Evolutionary conservation across 805 yeast genomes (phyloP), one percentile per base, ranked within the genome.

Genomic region (Ogataea neopini): DNA sequence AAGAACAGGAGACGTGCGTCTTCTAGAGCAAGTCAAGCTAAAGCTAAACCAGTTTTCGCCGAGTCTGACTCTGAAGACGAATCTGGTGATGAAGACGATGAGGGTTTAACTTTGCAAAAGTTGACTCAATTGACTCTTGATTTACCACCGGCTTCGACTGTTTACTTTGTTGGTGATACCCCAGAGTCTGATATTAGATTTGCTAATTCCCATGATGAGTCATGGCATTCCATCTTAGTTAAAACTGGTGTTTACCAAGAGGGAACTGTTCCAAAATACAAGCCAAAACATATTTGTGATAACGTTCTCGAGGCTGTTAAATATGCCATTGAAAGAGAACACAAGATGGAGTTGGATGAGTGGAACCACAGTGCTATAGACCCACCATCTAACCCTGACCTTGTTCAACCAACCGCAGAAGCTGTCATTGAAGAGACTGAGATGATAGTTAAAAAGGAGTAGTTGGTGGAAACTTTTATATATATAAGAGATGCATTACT

Each of bases 101-200:
- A 71, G 48, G 77, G 76, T 25, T 67, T 78, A 32, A 70, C 75
- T 3, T 68, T 75, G 17, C 76, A 74, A 54, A 74, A 71, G 44
- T 62, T 74, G 23, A 66, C 74, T n/a, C 70, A 69, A 54, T 52
- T 71, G 50, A 69, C 71, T 1, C 57, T 80, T 57, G 83, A 83
- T 47, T 69, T 87, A 54, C 94, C 94, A 5, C 91, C 91, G 3
- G 89, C 94, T 3, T 83, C 88, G 4, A 86, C 94, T 0, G 95
- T 88, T 13, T 87, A 87, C 66, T 88, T 87, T 69, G 94, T 87
- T 43, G 96, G 96, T 59, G 96, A 87, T 62, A 87, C 95, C 11
- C 96, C 96, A 15, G 95, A 87, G 69, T 84, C 91, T 6, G 96
- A 87, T 66, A 87, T 87, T 53, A 74, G 94, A 66, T 88, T 88